These are phyloP conservation scores for Thecaphora frezii DNA, from an alignment of 1,284 basidiomycete genomes.

Conservation along the genomic window DNA sequence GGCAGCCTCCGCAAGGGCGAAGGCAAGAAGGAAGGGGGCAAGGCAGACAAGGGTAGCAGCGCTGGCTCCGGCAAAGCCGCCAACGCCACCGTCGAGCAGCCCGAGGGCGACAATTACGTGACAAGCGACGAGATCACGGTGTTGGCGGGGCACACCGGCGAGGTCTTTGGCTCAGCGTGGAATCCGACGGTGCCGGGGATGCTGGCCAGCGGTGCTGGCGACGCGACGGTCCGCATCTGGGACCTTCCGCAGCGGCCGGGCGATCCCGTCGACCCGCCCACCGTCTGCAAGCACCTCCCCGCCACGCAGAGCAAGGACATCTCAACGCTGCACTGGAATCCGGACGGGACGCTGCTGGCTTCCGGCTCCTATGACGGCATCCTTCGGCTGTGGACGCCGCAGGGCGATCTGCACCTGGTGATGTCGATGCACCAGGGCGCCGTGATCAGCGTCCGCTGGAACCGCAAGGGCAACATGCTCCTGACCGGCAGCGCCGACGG, in stretches of 20 bases:
- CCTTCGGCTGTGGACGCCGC: slow-evolving; percentile 57
- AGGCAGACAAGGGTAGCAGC: slow-evolving; percentile 7
- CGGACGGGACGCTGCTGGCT: slow-evolving; percentile 57
- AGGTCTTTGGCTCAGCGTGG: slow-evolving; percentile 58
- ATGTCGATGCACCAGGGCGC: slow-evolving; percentile 60
- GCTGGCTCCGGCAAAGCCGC: slow-evolving; percentile 19
- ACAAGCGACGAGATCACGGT: slow-evolving; percentile 34
- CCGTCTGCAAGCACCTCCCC: slow-evolving; percentile 57
- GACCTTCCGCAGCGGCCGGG: slow-evolving; percentile 42
- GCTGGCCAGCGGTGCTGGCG: slow-evolving; percentile 56
- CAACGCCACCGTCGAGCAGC: slow-evolving; percentile 29
- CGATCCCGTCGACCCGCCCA: slow-evolving; percentile 32
- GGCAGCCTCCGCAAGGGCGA: slow-evolving; percentile 12
- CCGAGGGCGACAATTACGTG: slow-evolving; percentile 27
- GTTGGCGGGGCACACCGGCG: slow-evolving; percentile 50
- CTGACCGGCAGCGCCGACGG: slow-evolving; percentile 55
- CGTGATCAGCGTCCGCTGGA: slow-evolving; percentile 58
- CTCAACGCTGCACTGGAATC: slow-evolving; percentile 57
- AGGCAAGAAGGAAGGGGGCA: slow-evolving; percentile 29
- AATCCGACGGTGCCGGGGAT: slow-evolving; percentile 57
- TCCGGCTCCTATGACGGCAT: slow-evolving; percentile 58
- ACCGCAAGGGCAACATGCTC: slow-evolving; percentile 54
- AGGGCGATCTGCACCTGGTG: slow-evolving; percentile 57
- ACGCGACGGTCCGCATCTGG: slow-evolving; percentile 59
- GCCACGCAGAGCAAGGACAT: slow-evolving; percentile 56